Conservation (phyloP, 306 rosid species). For the Rosa multiflora region DNA sequence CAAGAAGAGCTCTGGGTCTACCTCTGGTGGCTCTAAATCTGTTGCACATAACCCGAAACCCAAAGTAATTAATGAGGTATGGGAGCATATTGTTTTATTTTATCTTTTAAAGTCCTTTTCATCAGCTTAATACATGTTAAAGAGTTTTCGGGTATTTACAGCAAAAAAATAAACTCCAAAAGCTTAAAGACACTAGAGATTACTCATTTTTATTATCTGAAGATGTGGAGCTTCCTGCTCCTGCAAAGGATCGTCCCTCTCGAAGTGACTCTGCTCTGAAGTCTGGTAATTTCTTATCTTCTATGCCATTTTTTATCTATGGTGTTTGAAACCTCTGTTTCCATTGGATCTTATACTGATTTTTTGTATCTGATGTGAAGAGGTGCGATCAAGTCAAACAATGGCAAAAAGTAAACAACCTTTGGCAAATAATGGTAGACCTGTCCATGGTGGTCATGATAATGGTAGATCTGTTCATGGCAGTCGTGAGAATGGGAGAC, state of each 20-base stretch:
- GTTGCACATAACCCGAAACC: constrained; percentile 34
- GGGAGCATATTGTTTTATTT: constrained; percentile 18
- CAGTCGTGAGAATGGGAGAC: too few species aligned
- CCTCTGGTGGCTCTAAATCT: constrained; percentile 48
- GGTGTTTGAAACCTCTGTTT: constrained; percentile 37
- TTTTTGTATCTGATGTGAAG: constrained; percentile 57
- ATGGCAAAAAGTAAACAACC: constrained; percentile 48
- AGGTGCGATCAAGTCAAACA: constrained; percentile 51
- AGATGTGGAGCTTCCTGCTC: constrained; percentile 66
- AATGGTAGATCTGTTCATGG: too few species aligned
- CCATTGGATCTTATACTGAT: constrained; percentile 53
- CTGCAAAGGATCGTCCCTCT: constrained; percentile 49
- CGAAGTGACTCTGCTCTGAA: constrained; percentile 33
- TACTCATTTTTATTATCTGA: constrained; percentile 85
- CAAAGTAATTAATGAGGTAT: constrained; percentile 62
- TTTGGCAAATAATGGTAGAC: constrained; percentile 41
- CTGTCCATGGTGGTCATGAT: too few species aligned
- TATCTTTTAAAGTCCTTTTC: constrained; percentile 7
- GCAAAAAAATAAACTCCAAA: constrained; percentile 58
- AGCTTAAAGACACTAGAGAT: constrained; percentile 80
- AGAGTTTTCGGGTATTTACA: constrained; percentile 40
- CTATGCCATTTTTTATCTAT: constrained; percentile 23
- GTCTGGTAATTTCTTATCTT: constrained; percentile 55
- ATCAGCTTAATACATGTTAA: constrained; percentile 13
- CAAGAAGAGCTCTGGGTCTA: constrained; percentile 46